phyloP scores from a whole-genome alignment of 257 asterid genomes.

The Rehmannia glutinosa region DNA sequence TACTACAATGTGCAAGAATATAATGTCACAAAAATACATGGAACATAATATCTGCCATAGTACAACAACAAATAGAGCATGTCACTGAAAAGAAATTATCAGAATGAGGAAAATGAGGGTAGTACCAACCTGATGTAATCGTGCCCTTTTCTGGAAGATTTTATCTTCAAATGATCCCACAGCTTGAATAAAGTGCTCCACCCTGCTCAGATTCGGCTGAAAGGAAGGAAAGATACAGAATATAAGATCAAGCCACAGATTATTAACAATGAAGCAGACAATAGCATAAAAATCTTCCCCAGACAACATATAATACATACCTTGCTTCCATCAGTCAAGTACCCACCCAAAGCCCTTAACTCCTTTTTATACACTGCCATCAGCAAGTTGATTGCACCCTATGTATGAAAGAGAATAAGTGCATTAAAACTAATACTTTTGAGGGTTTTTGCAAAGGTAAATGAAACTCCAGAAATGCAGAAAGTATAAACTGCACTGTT shows the following conservation, averaged over 20 bases:
- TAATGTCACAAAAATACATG: conserved; percentile 5
- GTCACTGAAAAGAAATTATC: neutral
- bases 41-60: neutral
- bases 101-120: neutral
- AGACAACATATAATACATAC: conserved; percentile 34
- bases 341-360: conserved; percentile 72
- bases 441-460: neutral
- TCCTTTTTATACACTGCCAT: conserved; percentile 96
- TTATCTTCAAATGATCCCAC: conserved; percentile 91
- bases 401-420: conserved; percentile 17
- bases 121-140: conserved; percentile 74
- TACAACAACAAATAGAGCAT: neutral
- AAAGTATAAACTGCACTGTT: neutral
- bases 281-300: conserved; percentile 5
- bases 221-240: conserved; percentile 11
- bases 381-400: conserved; percentile 97
- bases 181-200: conserved; percentile 92
- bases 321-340: conserved; percentile 84
- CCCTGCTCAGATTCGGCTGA: conserved; percentile 80
- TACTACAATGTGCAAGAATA: neutral
- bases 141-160: conserved; percentile 86
- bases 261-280: neutral
- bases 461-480: neutral
- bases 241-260: conserved; percentile 11
- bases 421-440: conserved; percentile 4